phyloP scores from a whole-genome alignment of 306 rosid genomes.

The Cicer yamashitae region DNA sequence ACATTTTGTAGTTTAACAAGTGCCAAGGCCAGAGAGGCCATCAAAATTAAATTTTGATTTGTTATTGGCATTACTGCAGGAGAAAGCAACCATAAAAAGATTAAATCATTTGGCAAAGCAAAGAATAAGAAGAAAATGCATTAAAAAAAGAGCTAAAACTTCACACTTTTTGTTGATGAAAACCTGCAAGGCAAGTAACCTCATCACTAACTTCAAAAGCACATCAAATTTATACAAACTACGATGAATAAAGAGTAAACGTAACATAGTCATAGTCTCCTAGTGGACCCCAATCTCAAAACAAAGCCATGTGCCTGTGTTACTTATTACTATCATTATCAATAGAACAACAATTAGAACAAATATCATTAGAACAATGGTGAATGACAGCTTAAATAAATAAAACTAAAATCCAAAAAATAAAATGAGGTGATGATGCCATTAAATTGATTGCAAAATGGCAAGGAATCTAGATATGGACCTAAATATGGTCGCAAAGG shows the following conservation, averaged over 20 bases:
- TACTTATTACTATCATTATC: background rate
- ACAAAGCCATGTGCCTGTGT: constrained; percentile 40
- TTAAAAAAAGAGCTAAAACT: constrained; percentile 20
- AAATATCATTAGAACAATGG: constrained; percentile 4
- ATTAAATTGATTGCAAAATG: constrained; percentile 38
- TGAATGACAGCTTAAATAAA: constrained; percentile 27
- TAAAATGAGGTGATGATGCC: constrained; percentile 16
- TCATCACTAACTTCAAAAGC: constrained; percentile 53
- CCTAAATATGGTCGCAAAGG: constrained; percentile 13
- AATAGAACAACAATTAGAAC: no score
- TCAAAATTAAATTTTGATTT: background rate
- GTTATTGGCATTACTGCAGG: constrained; percentile 24
- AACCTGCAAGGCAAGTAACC: constrained; percentile 58
- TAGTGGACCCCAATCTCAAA: constrained; percentile 47
- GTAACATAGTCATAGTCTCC: background rate
- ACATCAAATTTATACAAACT: constrained; percentile 41
- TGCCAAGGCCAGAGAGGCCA: background rate
- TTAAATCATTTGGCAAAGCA: constrained; percentile 43
- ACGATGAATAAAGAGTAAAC: constrained; percentile 29
- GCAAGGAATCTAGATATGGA: constrained; percentile 23
- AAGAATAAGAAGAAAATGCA: constrained; percentile 49
- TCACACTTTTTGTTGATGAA: constrained; percentile 45
- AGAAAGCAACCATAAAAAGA: constrained; percentile 29
- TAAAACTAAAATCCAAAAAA: background rate
- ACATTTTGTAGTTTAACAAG: constrained; percentile 40